phyloP scores from a whole-genome alignment of 176 grass and related monocot species.

The Rhynchospora breviuscula region DNA sequence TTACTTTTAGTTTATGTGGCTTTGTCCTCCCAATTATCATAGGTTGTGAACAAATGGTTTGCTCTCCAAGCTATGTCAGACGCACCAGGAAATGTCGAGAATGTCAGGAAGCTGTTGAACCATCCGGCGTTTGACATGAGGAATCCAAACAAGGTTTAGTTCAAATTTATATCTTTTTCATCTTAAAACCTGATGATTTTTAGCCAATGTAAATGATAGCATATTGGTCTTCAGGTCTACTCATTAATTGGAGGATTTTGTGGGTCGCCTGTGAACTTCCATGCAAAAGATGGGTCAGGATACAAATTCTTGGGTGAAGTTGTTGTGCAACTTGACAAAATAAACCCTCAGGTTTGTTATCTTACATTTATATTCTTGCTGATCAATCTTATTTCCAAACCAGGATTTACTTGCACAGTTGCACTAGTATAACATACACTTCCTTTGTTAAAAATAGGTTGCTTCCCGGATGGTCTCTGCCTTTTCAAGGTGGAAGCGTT shows the following conservation, averaged over 20 bases:
- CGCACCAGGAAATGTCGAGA: constrained; percentile 72
- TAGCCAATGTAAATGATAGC: neutral
- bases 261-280: constrained; percentile 85
- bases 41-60: constrained; percentile 99
- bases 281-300: constrained; percentile 94
- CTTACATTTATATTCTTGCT: neutral
- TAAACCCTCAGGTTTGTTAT: constrained; percentile 81
- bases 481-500: constrained; percentile 84
- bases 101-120: constrained; percentile 62
- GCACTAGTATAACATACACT: neutral
- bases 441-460: constrained; percentile 43
- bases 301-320: constrained; percentile 93
- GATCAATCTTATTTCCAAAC: neutral
- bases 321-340: constrained; percentile 90
- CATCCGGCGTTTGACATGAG: constrained; percentile 89
- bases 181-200: neutral
- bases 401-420: neutral
- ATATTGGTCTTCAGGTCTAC: constrained; percentile 47
- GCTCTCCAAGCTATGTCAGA: constrained; percentile 95
- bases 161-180: neutral
- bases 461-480: constrained; percentile 94
- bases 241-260: constrained; percentile 92
- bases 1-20: neutral
- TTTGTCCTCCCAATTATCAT: constrained; percentile 17
- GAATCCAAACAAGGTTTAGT: constrained; percentile 84